Evolutionary conservation across 108 stramenopile species (phyloP), one percentile per base, ranked within the genome.

Genomic region (Conticribra guillardii): DNA sequence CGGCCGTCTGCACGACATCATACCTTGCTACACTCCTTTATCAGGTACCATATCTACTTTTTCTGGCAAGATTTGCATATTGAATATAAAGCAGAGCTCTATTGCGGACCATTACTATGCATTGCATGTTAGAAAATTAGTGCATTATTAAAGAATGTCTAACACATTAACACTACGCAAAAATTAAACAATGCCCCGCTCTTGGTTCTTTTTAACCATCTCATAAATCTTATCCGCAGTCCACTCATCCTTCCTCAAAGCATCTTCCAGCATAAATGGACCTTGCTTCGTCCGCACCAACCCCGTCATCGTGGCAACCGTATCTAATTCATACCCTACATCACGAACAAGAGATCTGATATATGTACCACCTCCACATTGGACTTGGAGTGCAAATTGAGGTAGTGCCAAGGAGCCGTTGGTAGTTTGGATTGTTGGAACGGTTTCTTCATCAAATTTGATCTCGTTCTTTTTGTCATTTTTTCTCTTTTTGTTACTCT

Each of bases 321-420:
- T 82, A 23, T 79, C 83, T 14, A 93, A 58, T 57, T 81, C 69
- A 58, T 84, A 79, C 3, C 80, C 97, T 37, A 98, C 77, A 69
- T 98, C 97, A 7, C 88, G 65, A 23, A 96, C 86, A 34, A 98
- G 71, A 5, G 94, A 85, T 44, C 97, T 76, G 32, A 98, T 83
- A 75, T 95, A 98, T 4, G 94, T 93, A 0, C 91, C 96, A 2
- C 97, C 97, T 3, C 94, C 92, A 72, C 94, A 97, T 70, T 90
- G 91, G 3, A 96, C 73, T 15, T 82, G 79, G 15, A 97, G 56
- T 21, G 67, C 69, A 64, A 98, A 94, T 41, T 60, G 70, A 8
- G 96, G 96, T 23, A 89, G 30, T 17, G 56, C 48, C 7, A 72
- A 62, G 2, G 29, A 32, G 17, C 46, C 55, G 26, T 73, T 26